Base-by-base conservation (phyloP, 768 basidiomycete genomes). In the Suillus fuscotomentosus region DNA sequence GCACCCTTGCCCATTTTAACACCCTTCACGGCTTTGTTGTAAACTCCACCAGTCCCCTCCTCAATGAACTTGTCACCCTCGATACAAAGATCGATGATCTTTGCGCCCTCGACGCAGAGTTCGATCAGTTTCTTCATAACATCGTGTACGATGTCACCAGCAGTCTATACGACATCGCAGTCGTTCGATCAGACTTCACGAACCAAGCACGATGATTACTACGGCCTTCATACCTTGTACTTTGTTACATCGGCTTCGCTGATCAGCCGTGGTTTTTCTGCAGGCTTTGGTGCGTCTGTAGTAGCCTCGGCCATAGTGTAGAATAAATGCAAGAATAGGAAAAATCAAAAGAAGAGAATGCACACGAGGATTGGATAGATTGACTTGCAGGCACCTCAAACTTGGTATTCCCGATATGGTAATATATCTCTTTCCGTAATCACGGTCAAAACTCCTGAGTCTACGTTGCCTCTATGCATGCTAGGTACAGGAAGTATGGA, bases 11-110 rank as follows among this genome's bases (percentile, higher is more conserved):
- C 73, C 63, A 94, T 85, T 81, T 94, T 95, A 71, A 88, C 89
- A 70, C 93, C 93, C 79, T 96, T 96, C 70, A 92, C 86, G 62
- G 84, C 65, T 79, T 97, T 97, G 84, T 93, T 97, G 83, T 92
- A 97, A 59, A 97, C 90, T 38, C 83, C 86, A 59, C 84, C 86
- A 34, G 92, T 91, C 71, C 89, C 92, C 67, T 91, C 85, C 77
- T 95, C 93, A 76, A 99, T 82, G 76, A 96, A 86, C 78, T 90
- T 93, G 84, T 99, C 97, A 65, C 95, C 97, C 80, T 95, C 91
- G 61, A 90, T 76, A 75, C 95, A 97, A 60, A 99, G 86, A 80
- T 97, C 94, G 79, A 96, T 82, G 68, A 92, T 77, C 79, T 92
- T 94, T 70, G 92, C 91, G 38, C 94, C 96, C 73, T 94, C 92